A percentile compares a stretch with the other conserved stretches of the same genome.
Conservation (phyloP, 2,329 filamentous ascomycete species). For the Phaeosphaeriaceae sp. region DNA sequence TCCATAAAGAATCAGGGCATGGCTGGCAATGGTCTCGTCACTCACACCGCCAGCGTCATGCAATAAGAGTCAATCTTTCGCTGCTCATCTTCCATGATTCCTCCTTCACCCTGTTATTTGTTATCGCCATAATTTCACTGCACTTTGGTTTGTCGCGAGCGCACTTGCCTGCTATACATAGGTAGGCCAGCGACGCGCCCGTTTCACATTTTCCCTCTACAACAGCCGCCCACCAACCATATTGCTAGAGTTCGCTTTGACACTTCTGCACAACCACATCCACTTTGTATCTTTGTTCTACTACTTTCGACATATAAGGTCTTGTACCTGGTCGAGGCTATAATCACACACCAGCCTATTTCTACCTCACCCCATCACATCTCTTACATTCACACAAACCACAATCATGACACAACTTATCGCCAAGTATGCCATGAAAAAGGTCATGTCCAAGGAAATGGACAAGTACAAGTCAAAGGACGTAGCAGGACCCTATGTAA, state of each 20-base stretch:
- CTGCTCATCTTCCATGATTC: conserved; percentile 14
- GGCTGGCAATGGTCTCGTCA: background rate
- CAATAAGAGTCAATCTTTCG: conserved; percentile 25
- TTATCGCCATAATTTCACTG: conserved; percentile 12
- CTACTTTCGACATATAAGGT: conserved; percentile 28
- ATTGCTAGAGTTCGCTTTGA: conserved; percentile 22
- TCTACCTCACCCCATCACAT: conserved; percentile 6
- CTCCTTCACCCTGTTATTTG: conserved; percentile 19
- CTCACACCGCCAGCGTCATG: conserved; percentile 32
- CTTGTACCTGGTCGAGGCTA: conserved; percentile 8
- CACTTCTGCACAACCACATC: conserved; percentile 31
- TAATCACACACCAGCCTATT: conserved; percentile 8
- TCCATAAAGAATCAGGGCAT: conserved; percentile 36
- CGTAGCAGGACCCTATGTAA: conserved; percentile 50
- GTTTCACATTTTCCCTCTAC: conserved; percentile 43
- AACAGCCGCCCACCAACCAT: conserved; percentile 44
- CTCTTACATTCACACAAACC: conserved; percentile 14
- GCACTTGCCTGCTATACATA: conserved; percentile 44
- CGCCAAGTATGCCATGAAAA: conserved; percentile 58
- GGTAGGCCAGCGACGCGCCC: conserved; percentile 45
- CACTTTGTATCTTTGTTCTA: conserved; percentile 14
- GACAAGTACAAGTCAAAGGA: conserved; percentile 55
- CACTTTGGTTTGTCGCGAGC: conserved; percentile 20
- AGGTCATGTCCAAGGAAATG: conserved; percentile 56
- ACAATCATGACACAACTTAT: conserved; percentile 53